Evolutionary conservation across 306 rosid genomes (phyloP).

Genomic region (Cyclanthera cordifolia): DNA sequence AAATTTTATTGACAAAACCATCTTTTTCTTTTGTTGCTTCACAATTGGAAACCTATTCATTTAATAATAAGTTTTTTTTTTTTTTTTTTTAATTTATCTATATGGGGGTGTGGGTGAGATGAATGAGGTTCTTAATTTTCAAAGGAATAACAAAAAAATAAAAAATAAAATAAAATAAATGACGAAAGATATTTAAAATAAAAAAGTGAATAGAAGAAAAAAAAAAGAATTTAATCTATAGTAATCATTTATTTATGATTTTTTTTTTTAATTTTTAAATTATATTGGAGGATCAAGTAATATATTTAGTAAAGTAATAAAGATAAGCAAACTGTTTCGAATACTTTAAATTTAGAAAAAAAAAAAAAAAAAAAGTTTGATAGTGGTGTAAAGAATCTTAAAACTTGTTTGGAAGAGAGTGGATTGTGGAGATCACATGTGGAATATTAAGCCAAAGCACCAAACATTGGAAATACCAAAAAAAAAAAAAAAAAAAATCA

Average conservation of each 20-base stretch:
- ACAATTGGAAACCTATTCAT: slow-evolving; percentile 7
- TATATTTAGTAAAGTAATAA: too few relatives aligned
- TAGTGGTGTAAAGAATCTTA: background rate
- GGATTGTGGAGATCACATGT: slow-evolving; percentile 12
- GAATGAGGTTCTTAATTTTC: slow-evolving; percentile 1
- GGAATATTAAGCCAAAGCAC: slow-evolving; percentile 10
- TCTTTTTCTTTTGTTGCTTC: slow-evolving; percentile 10
- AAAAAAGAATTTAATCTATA: too few relatives aligned
- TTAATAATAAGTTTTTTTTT: background rate
- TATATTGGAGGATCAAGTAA: too few relatives aligned
- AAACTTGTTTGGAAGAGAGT: slow-evolving; percentile 7
- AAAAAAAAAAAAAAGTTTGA: too few relatives aligned
- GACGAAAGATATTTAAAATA: background rate
- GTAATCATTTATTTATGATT: too few relatives aligned
- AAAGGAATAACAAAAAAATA: too few relatives aligned
- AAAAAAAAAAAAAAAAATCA: background rate
- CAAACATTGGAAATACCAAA: background rate
- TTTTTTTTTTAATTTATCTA: too few relatives aligned
- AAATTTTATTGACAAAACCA: too few relatives aligned
- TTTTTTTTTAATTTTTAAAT: too few relatives aligned
- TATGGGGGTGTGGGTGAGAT: slow-evolving; percentile 7
- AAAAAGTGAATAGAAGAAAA: background rate
- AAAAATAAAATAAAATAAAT: too few relatives aligned
- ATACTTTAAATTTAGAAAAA: too few relatives aligned
- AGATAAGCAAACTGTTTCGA: too few relatives aligned